These are phyloP conservation scores for Penicillium paradoxum DNA, from an alignment of 495 filamentous ascomycete species.

Conservation along the genomic window DNA sequence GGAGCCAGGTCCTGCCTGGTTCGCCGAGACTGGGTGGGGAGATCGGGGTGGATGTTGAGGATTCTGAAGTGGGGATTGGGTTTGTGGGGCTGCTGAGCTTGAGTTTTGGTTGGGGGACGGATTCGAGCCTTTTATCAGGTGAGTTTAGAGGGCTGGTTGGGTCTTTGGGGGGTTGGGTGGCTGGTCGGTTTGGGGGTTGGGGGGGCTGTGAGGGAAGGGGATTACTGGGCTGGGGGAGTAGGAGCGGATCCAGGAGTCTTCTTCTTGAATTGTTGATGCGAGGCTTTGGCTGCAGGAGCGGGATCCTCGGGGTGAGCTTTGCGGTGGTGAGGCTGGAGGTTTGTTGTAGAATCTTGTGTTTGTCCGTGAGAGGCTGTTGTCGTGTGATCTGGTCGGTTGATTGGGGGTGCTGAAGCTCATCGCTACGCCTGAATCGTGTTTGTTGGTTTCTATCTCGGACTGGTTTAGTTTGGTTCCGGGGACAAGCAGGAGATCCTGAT, in stretches of 20 bases:
- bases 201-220: conserved; percentile 22
- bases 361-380: conserved; percentile 3
- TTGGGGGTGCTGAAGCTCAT: conserved; percentile 8
- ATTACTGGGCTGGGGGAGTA: conserved; percentile 10
- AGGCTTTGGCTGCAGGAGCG: conserved; percentile 13
- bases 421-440: conserved; percentile 2
- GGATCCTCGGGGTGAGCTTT: not conserved
- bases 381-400: not conserved
- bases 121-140: too few relatives aligned
- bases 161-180: not conserved
- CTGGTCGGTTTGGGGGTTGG: not conserved
- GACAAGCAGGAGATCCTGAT: not conserved
- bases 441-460: not conserved
- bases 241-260: conserved; percentile 5
- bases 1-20: conserved; percentile 15
- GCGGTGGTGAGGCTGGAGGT: conserved; percentile 6
- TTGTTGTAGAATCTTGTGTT: conserved; percentile 18
- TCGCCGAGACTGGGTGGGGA: conserved; percentile 10
- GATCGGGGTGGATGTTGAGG: not conserved
- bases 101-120: too few relatives aligned
- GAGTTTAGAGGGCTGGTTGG: not conserved
- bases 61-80: not conserved
- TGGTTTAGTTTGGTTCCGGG: not conserved
- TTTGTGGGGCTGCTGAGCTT: not conserved
- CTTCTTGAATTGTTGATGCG: conserved; percentile 5